Evolutionary conservation across 345 rosid species (phyloP), one percentile per base, ranked within the genome.

Genomic region (Murraya paniculata): DNA sequence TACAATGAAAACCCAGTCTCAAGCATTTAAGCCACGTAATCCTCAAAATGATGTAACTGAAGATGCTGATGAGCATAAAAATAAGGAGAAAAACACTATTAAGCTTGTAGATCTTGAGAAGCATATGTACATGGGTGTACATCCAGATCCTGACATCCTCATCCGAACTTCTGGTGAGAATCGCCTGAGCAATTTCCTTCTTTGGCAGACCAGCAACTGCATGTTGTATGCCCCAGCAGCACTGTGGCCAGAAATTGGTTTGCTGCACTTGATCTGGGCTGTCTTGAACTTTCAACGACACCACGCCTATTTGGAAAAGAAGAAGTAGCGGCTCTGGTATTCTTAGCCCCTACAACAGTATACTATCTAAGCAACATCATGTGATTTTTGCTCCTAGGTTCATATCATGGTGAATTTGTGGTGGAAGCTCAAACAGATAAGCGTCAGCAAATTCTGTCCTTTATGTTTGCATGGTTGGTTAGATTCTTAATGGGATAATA

Each of bases 211-310:
- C 48, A 81, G 81, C 25, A 77, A 78, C 75, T 82, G 90, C 56
- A 80, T 84, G 16, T 76, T 87, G 78, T 87, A 87, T 62, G 76
- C 86, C 24, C 86, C 92, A 7, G 48, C 78, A 24, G 87, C 81
- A 11, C 84, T 93, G 73, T 93, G 95, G 97, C 97, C 98, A 6
- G 96, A 92, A 82, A 87, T 88, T 64, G 86, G 91, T 27, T 68
- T 90, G 7, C 67, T 88, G 90, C 89, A 91, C 77, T 83, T 91
- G 85, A 86, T 86, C 57, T 91, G 91, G 88, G 87, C 87, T 38
- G 83, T 90, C 31, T 79, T 90, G 73, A 87, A 82, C 73, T 91
- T 79, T 85, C 93, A 90, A 77, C 83, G 86, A 64, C 55, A 76
- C 45, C 77, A 90, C 72, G 70, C 82, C 39, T 88, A 85, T 77